Base-by-base conservation (phyloP, 345 rosid genomes). In the Conringia planisiliqua region DNA sequence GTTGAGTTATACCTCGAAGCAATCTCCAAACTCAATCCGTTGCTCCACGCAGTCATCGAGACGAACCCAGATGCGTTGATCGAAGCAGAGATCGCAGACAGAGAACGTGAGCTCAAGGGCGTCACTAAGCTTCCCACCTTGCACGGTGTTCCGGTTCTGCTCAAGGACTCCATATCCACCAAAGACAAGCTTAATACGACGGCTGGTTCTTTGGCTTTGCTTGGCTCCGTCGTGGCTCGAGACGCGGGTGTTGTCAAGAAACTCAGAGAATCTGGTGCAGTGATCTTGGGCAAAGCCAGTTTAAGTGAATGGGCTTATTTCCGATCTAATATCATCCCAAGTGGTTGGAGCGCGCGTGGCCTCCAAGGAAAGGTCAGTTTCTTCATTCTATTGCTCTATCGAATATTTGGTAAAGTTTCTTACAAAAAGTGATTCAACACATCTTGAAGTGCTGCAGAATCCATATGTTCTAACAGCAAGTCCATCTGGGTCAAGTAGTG, bases 221-320 rank as follows among this genome's bases (percentile, higher is more conserved):
- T 87, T 5, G 82, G 97, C 13, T 93, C 90, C 0, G 73, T 86
- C 2, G 92, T 90, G 58, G 77, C 88, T 10, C 79, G 85, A 6
- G 88, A 90, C 69, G 89, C 98, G 0, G 84, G 85, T 5, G 93
- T 85, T 20, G 98, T 86, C 24, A 72, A 33, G 43, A 86, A 81
- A 72, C 68, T 90, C 32, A 84, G 86, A 72, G 42, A 73, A 20
- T 83, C 90, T 10, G 92, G 93, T 9, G 89, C 92, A 5, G 82
- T 90, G 16, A 83, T 93, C 43, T 78, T 89, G 46, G 96, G 97
- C 18, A 93, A 90, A 83, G 89, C 92, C 47, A 89, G 96, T 82
- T 36, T 89, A 72, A 89, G 82, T 14, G 96, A 93, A 22, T 85
- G 97, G 98, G 81, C 87, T 65, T 0, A 35, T 71, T 84, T 83